Base-by-base conservation (phyloP, 179 eudicot genomes). In the Nepenthes alata region DNA sequence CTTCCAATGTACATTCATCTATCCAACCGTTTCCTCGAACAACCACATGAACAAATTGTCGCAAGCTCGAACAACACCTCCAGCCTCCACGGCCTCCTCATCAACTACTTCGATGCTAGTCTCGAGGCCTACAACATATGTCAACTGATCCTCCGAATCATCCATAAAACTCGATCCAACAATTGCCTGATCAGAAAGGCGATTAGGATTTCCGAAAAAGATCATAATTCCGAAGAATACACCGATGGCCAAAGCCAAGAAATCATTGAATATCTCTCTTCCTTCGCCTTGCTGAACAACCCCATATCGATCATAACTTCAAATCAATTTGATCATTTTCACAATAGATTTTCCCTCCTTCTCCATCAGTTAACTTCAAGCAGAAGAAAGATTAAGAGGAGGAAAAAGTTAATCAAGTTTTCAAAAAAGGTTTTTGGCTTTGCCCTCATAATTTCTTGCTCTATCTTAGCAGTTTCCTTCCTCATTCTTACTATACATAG, bases 41-140 rank as follows among this genome's bases (percentile, higher is more conserved):
- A 25, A 25, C 93, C 88, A 9, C 64, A 74, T 2, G 85, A 80
- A 74, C 88, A 80, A 59, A 74, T 72, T 13, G 70, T 83, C 38
- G 35, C 58, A 7, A 67, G 77, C 34, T 53, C 77, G 6, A 57
- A 77, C n/a, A 61, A 76, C 63, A 58, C 66, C 55, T 76, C 76
- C 1, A 67, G 73, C 38, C 58, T 79, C 41, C 75, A 81, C 25
- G 58, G 54, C n/a, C 79, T 80, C 12, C 77, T 91, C 10, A 47
- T 75, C 4, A 71, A 78, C 37, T 91, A 82, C 83, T 88, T 82
- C 48, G 72, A 78, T 44, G 75, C 76, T 9, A 84, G 81, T 73
- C 65, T 79, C 6, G 83, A 88, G 35, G 89, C 95, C 3, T 73
- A 81, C 64, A 78, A 71, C 51, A 60, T 74, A 15, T 85, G 94